Base-by-base conservation (phyloP, 2,329 filamentous ascomycete species). In the Aspergillus niger region DNA sequence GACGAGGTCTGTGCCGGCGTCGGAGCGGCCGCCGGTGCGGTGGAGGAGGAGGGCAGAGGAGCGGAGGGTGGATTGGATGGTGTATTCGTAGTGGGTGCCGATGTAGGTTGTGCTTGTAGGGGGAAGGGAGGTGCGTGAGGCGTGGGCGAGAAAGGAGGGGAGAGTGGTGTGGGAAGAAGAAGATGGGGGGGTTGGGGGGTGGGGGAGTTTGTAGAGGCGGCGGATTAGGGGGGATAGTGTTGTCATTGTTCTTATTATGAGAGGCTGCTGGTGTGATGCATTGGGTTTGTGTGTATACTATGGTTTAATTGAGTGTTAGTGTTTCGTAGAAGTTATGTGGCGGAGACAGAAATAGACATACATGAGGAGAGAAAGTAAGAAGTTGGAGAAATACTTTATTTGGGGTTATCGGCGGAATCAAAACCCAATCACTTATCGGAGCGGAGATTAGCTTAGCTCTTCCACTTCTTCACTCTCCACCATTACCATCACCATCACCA, bases 51-150 rank as follows among this genome's bases (percentile, higher is more conserved):
- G 74, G n/a, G 71, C 74, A 36, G 74, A 76, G 22, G 66, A 70
- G 36, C 72, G 76, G 17, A 82, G 74, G 38, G 71, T 75, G 30
- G 71, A 53, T 32, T 75, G 74, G 6, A 79, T 74, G 7, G 75
- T 77, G 62, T 81, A 81, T 68, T 82, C 80, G 69, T 82, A 82
- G 59, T 75, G 70, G 3, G 79, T 81, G 52, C 80, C 80, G 44
- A 78, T 68, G 63, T 79, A 79, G 55, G 75, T 73, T 1, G 79
- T 78, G 60, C 74, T 79, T 13, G 64, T 68, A 20, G 67, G 58
- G 8, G 75, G 71, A 20, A 80, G 76, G 15, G 67, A 65, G 7
- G 69, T 77, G 44, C 74, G 74, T 4, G 69, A 52, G n/a, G 79
- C 76, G 65, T 81, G 72, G 55, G 70, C 63, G 60, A 79, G 72